Evolutionary conservation across 2,329 filamentous ascomycete species (phyloP).

Genomic region (Monosporascus sp.): DNA sequence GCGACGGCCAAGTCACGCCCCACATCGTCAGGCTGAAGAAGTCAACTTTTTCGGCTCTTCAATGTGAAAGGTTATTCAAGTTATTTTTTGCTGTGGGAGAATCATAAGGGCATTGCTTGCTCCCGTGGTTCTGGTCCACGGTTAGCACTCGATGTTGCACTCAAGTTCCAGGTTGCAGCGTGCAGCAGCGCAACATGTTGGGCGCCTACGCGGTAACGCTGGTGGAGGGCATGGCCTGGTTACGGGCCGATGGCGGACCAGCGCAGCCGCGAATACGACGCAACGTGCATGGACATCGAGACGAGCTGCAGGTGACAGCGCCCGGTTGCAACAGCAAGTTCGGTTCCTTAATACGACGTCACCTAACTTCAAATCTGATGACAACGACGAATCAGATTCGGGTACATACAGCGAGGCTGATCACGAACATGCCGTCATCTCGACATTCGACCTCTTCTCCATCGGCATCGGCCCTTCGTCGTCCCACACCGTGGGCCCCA

Average conservation of each 20-base stretch:
- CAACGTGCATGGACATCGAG: constrained; percentile 2
- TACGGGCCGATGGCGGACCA: constrained; percentile 8
- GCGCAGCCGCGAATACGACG: neutral
- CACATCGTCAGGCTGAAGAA: too few species aligned
- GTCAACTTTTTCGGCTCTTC: too few species aligned
- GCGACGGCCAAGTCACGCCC: too few species aligned
- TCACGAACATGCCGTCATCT: constrained; percentile 47
- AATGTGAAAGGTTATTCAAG: neutral
- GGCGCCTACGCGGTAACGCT: constrained; percentile 13
- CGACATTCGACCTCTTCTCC: constrained; percentile 46
- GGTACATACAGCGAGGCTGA: constrained; percentile 44
- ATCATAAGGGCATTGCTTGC: neutral
- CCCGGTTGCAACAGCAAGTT: constrained; percentile 3
- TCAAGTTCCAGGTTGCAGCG: constrained; percentile 18
- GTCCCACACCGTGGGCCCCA: constrained; percentile 46
- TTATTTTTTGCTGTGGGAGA: neutral
- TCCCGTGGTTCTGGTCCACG: neutral
- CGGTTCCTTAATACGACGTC: constrained; percentile 15
- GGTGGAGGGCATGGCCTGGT: constrained; percentile 6
- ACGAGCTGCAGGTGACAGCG: constrained; percentile 1
- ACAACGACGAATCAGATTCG: constrained; percentile 26
- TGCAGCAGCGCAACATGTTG: constrained; percentile 17
- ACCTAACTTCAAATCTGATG: constrained; percentile 7
- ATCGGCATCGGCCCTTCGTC: constrained; percentile 47
- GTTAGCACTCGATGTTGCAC: neutral